Percentiles rank a stretch among this genome's conserved stretches.
Evolutionary conservation across 176 grass and related monocot genomes (phyloP).

Genomic region (Triticum aestivum): IWGSC_CS_RefSeq_v2.1 NC_057802.1:48929722-48930221

Average conservation of each 20-base stretch:
- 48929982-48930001: slow-evolving; percentile 32
- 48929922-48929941: slow-evolving; percentile 25
- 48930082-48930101: slow-evolving; percentile 71
- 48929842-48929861: not conserved
- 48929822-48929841: not conserved
- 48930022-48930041: slow-evolving; percentile 89
- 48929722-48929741: not conserved
- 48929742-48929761: not conserved
- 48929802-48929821: slow-evolving; percentile 25
- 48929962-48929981: slow-evolving; percentile 64
- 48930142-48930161: slow-evolving; percentile 96
- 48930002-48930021: slow-evolving; percentile 60
- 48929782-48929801: slow-evolving; percentile 26
- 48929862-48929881: not conserved
- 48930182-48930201: slow-evolving; percentile 81
- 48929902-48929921: slow-evolving; percentile 4
- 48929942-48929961: slow-evolving; percentile 62
- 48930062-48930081: slow-evolving; percentile 57
- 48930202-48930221: slow-evolving; percentile 48
- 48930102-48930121: slow-evolving; percentile 91
- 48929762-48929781: not conserved
- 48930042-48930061: slow-evolving; percentile 87
- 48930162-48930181: slow-evolving; percentile 97
- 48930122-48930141: slow-evolving; percentile 83
- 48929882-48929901: slow-evolving; percentile 25